Base-by-base conservation (phyloP, 2,329 filamentous ascomycete genomes). In the Parasarocladium wereldwijsianum region DNA sequence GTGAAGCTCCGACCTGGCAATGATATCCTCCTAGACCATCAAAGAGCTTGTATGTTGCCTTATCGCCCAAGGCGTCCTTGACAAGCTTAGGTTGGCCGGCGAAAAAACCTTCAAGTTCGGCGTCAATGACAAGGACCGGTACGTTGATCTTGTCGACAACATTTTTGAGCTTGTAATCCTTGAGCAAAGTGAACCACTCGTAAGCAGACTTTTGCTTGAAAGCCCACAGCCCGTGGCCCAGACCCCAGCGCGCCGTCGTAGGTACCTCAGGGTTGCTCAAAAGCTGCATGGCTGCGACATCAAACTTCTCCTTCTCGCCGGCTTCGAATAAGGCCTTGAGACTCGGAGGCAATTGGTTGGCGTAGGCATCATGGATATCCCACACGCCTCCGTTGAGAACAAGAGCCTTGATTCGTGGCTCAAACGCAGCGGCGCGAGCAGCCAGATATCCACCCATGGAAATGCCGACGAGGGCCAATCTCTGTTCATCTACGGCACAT, bases 391-490 rank as follows among this genome's bases (percentile, higher is more conserved):
- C 57, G 16, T 57, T 43, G 19, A 49, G 43, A 27, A 60, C 40
- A 5, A 51, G 41, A 4, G 58, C 59, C 2, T 51, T 47, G 24
- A 63, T 40, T 5, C 58, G 55, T 32, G 49, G 52, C 30, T 64
- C 60, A 35, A 58, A 57, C 2, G 57, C 55, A 0, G 59, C 58
- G 1, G 57, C 58, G 2, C 56, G 51, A 3, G 50, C 42, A 5
- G 46, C 50, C 3, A 62, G 46, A 17, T 44, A 54, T 2, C 57
- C 57, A 7, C 57, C 57, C 24, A 64, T 47, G 4, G 56, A 61
- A 27, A 49, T 40, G 7, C 59, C 60, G 8, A 58, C 24, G 6
- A 58, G 40, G 2, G 7, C 40, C 55, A 14, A 61, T 31, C 31
- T 49, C 31, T 33, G 20, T 15, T 23, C 14, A 24, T 33, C 32